These are phyloP conservation scores for Rusavskia elegans DNA, from an alignment of 495 filamentous ascomycete species.

Conservation along the genomic window DNA sequence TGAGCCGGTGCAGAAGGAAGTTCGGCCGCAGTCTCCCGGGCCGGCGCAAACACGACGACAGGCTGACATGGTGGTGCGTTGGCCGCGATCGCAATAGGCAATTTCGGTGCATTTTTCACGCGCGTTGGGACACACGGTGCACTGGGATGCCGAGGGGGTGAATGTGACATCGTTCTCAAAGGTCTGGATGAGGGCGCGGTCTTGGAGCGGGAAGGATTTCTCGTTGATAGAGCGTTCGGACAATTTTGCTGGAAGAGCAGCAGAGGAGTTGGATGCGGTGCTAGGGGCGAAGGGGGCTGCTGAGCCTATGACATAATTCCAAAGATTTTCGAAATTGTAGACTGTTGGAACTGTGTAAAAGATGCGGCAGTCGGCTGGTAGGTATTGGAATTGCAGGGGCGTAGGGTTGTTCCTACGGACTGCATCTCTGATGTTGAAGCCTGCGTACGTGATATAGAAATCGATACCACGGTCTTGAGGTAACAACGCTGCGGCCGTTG, in stretches of 20 bases:
- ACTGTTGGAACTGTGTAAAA: constrained; percentile 35
- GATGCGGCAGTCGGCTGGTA: constrained; percentile 36
- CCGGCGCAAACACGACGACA: not conserved
- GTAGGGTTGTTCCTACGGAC: constrained; percentile 18
- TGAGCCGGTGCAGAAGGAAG: not conserved
- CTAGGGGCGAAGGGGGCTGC: not conserved
- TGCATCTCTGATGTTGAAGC: constrained; percentile 26
- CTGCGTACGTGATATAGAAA: constrained; percentile 16
- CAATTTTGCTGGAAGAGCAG: not conserved
- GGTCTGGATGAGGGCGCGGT: not conserved
- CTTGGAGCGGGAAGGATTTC: not conserved
- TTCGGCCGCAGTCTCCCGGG: not conserved
- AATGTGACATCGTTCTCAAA: too few relatives aligned
- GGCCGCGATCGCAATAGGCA: not conserved
- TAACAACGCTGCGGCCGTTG: constrained; percentile 9
- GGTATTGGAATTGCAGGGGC: constrained; percentile 36
- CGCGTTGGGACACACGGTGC: not conserved
- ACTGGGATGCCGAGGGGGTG: not conserved
- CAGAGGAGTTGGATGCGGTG: not conserved
- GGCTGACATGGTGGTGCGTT: not conserved
- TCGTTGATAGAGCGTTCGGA: not conserved
- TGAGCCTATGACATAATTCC: constrained; percentile 22
- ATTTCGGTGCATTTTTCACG: not conserved
- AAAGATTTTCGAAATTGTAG: constrained; percentile 23
- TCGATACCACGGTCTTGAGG: constrained; percentile 16